These are phyloP conservation scores for Fusarium oligoseptatum DNA, from an alignment of 2,329 filamentous ascomycete genomes.

Conservation along the genomic window DNA sequence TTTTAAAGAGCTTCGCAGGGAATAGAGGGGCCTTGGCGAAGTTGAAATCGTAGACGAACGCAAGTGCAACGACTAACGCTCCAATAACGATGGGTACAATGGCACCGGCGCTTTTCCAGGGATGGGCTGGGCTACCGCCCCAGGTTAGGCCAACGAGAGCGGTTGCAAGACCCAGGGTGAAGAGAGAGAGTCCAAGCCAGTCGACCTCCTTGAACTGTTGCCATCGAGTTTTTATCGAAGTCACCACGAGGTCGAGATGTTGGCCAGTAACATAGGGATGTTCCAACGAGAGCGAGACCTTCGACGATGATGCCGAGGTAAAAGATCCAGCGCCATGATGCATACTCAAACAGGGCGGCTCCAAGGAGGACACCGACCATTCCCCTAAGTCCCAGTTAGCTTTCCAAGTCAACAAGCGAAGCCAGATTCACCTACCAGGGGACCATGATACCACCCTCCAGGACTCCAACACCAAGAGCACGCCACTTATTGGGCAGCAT, in stretches of 20 bases:
- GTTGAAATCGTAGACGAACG: conserved; percentile 17
- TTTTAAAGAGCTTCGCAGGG: not conserved
- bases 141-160: conserved; percentile 21
- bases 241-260: conserved; percentile 15
- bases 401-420: not conserved
- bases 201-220: conserved; percentile 23
- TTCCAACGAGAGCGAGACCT: conserved; percentile 13
- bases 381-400: not conserved
- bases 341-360: conserved; percentile 12
- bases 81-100: conserved; percentile 8
- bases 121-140: conserved; percentile 11
- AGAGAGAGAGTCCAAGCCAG: conserved; percentile 8
- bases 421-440: conserved; percentile 3
- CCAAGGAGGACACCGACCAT: not conserved
- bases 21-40: conserved; percentile 18
- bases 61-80: not conserved
- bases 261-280: conserved; percentile 25
- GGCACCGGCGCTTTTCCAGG: conserved; percentile 18
- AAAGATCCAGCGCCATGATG: conserved; percentile 25
- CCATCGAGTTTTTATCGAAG: conserved; percentile 26
- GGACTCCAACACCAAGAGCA: conserved; percentile 16
- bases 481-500: conserved; percentile 31
- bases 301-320: conserved; percentile 25
- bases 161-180: conserved; percentile 9
- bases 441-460: conserved; percentile 16